These are phyloP conservation scores for Rhodosporidiobolus odoratus DNA, from an alignment of 768 basidiomycete species.

Conservation along the genomic window DNA sequence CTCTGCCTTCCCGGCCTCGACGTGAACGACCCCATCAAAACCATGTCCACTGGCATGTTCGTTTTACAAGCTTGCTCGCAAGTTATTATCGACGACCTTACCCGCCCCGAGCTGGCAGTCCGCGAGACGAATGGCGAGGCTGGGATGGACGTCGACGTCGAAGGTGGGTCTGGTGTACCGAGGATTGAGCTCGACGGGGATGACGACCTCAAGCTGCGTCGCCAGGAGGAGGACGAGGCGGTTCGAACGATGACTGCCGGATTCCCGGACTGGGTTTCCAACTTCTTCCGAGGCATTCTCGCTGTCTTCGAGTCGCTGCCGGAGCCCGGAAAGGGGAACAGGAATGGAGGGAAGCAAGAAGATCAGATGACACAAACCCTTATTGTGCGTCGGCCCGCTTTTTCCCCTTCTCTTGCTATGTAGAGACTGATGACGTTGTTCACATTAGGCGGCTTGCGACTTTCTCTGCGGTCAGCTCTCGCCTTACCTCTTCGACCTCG, in stretches of 20 bases:
- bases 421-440: not conserved
- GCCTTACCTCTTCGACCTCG: constrained; percentile 71
- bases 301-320: constrained; percentile 77
- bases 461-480: constrained; percentile 73
- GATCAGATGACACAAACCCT: constrained; percentile 46
- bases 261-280: constrained; percentile 78
- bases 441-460: constrained; percentile 58
- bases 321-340: constrained; percentile 68
- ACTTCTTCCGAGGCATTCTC: constrained; percentile 70
- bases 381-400: constrained; percentile 39
- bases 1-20: constrained; percentile 81
- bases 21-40: constrained; percentile 52
- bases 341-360: constrained; percentile 54
- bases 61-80: constrained; percentile 38
- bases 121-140: constrained; percentile 17
- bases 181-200: constrained; percentile 31
- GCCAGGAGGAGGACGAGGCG: constrained; percentile 66
- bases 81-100: constrained; percentile 42
- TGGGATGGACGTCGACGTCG: constrained; percentile 33
- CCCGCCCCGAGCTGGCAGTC: constrained; percentile 33
- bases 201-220: constrained; percentile 48
- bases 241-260: constrained; percentile 66
- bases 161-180: constrained; percentile 35
- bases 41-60: constrained; percentile 42
- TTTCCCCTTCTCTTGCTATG: not conserved